Base-by-base conservation (phyloP, 345 rosid species). In the Populus davidiana region DNA sequence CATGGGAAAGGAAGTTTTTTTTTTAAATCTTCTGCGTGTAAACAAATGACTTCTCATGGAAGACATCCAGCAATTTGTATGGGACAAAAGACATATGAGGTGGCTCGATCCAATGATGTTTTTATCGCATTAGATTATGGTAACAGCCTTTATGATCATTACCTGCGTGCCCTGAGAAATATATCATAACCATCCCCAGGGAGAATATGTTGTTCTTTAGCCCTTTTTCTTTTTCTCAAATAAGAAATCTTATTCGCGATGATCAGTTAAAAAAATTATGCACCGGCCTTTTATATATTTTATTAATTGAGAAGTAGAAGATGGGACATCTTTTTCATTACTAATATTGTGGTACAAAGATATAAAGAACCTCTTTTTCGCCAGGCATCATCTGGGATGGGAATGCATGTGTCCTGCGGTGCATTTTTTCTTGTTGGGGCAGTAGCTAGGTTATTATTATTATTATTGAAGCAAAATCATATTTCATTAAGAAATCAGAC, bases 1-100 rank as follows among this genome's bases (percentile, higher is more conserved):
- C 10, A 16, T 10, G 52, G 36, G 31, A 27, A 25, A 50, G 11
- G 35, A 70, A 25, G 2, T 20, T 20, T 67, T 27, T 25, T 25
- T 67, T 16, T 41, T 23, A 13, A 14, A 7, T 6, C 18, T 8
- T 18, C 38, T 54, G 6, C 1, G 33, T 78, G 68, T 72, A 25
- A 80, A 63, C 39, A 21, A 67, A 71, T 43, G 70, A 76, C 84
- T 73, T 78, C 52, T 65, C 36, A 2, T 38, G 68, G 79, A 83
- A 79, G 74, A 74, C 72, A 76, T 44, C 41, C 54, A 43, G 50
- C 49, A 74, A 41, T n/a, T 43, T 54, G 54, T 12, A 36, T 11
- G 41, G 56, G 18, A 36, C 39, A 71, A 38, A 33, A 23, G 33
- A 38, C 35, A 61, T 23, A 14, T 9, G 47, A 73, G 50, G 1